Percentiles rank a stretch among this genome's conserved stretches.
Conservation (phyloP, 148 eudicot genomes). For the Simmondsia chinensis region DNA sequence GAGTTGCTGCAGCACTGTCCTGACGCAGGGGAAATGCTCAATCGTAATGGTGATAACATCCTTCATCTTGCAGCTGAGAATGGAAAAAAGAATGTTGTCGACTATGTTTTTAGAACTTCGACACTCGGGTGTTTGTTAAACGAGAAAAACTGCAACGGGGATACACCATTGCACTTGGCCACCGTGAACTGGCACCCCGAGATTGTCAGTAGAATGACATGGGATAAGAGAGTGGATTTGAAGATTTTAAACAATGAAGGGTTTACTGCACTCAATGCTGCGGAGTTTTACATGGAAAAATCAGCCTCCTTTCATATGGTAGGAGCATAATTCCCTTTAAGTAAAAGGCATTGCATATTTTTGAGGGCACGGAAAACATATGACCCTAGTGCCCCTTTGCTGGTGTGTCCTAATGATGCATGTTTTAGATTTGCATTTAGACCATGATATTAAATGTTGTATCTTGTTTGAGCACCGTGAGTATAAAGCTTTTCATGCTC, state of each 20-base stretch:
- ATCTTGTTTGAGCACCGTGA: too few relatives aligned
- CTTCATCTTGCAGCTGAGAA: slow-evolving; percentile 12
- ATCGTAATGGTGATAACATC: slow-evolving; percentile 12
- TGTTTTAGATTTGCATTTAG: too few relatives aligned
- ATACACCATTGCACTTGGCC: slow-evolving; percentile 23
- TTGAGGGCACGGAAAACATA: too few relatives aligned
- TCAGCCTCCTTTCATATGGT: slow-evolving; percentile 11
- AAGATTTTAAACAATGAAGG: slow-evolving; percentile 8
- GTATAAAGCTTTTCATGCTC: too few relatives aligned
- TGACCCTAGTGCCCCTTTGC: too few relatives aligned
- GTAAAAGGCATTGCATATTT: too few relatives aligned
- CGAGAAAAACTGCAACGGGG: slow-evolving; percentile 13
- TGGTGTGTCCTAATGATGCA: too few relatives aligned
- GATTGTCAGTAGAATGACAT: slow-evolving; percentile 10
- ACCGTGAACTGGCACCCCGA: slow-evolving; percentile 7
- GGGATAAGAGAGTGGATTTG: background rate
- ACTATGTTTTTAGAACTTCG: background rate
- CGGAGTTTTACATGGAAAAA: slow-evolving; percentile 6
- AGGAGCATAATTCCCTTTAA: background rate
- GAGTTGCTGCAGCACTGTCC: background rate
- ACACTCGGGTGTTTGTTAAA: slow-evolving; percentile 2
- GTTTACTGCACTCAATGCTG: slow-evolving; percentile 17
- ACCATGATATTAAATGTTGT: too few relatives aligned
- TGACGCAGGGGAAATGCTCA: slow-evolving; percentile 1
- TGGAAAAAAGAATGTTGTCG: slow-evolving; percentile 8